Conservation (phyloP, 2,329 filamentous ascomycete species). For the Colletotrichum phormii region DNA sequence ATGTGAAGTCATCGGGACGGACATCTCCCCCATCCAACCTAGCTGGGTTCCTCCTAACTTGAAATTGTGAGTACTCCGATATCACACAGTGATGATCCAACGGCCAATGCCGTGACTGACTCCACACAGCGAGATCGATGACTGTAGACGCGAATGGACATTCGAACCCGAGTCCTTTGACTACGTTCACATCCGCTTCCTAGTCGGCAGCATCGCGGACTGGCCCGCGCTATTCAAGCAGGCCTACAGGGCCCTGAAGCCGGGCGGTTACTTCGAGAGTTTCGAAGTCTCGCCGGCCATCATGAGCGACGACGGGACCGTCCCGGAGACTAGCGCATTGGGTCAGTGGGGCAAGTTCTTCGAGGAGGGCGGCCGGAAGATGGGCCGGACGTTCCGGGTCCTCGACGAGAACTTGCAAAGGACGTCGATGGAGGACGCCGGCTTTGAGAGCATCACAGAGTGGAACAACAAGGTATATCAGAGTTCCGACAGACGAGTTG, state of each 20-base stretch:
- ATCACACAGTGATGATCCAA: not conserved
- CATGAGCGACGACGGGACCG: constrained; percentile 44
- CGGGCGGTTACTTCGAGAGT: constrained; percentile 56
- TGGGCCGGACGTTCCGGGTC: constrained; percentile 46
- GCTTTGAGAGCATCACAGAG: constrained; percentile 41
- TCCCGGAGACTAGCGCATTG: constrained; percentile 44
- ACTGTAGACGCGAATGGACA: constrained; percentile 65
- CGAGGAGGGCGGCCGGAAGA: constrained; percentile 45
- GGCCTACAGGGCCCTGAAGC: constrained; percentile 59
- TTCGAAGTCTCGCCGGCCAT: constrained; percentile 50
- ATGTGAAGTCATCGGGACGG: constrained; percentile 62
- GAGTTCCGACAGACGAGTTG: not conserved
- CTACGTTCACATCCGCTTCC: constrained; percentile 67
- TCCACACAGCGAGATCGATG: constrained; percentile 62
- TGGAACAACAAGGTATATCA: constrained; percentile 37
- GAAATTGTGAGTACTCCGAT: constrained; percentile 48
- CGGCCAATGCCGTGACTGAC: constrained; percentile 52
- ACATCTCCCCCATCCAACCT: constrained; percentile 69
- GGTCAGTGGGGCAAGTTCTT: constrained; percentile 50
- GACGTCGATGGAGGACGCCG: constrained; percentile 45
- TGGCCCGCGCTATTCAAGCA: constrained; percentile 63
- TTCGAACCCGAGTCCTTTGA: constrained; percentile 61
- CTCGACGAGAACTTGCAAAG: constrained; percentile 46
- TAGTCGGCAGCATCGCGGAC: constrained; percentile 64
- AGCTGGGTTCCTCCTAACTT: constrained; percentile 66